Evolutionary conservation across 768 basidiomycete species (phyloP).

Genomic region (Amanita inopinata): DNA sequence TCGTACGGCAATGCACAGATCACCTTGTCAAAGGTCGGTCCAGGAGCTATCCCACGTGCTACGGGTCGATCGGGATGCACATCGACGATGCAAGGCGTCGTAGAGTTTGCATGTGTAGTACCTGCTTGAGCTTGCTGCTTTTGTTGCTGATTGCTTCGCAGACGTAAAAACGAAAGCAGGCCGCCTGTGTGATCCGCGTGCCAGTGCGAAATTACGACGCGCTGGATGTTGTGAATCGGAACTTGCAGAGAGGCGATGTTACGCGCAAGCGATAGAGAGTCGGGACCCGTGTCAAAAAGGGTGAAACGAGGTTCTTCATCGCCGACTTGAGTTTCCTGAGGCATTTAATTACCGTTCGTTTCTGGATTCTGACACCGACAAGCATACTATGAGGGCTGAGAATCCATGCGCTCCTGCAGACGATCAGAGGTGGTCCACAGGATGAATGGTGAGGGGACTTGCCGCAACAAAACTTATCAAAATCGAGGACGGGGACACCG

Average conservation of each 20-base stretch:
- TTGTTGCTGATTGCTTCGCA: slow-evolving; percentile 21
- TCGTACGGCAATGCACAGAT: slow-evolving; percentile 55
- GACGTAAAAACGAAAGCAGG: slow-evolving; percentile 51
- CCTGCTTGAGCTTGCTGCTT: slow-evolving; percentile 7
- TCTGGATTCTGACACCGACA: neutral
- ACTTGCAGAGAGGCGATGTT: slow-evolving; percentile 56
- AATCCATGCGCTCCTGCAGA: slow-evolving; percentile 71
- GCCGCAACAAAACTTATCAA: slow-evolving; percentile 61
- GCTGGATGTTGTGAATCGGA: slow-evolving; percentile 42
- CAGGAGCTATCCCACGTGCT: slow-evolving; percentile 64
- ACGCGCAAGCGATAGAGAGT: slow-evolving; percentile 62
- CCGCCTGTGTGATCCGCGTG: slow-evolving; percentile 72
- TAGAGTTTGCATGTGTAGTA: neutral
- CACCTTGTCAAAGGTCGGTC: slow-evolving; percentile 46
- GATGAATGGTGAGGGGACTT: slow-evolving; percentile 6
- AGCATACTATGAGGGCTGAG: slow-evolving; percentile 62
- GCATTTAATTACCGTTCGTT: neutral
- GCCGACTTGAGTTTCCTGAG: slow-evolving; percentile 47
- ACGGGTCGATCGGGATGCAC: slow-evolving; percentile 70
- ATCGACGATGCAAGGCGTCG: slow-evolving; percentile 44
- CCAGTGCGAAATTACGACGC: slow-evolving; percentile 73
- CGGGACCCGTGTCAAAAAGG: slow-evolving; percentile 82
- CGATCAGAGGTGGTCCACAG: neutral
- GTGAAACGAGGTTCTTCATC: slow-evolving; percentile 39
- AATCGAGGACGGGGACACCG: slow-evolving; percentile 57